These are phyloP conservation scores for Cryphonectria japonica DNA, from an alignment of 2,329 filamentous ascomycete species.

Conservation along the genomic window DNA sequence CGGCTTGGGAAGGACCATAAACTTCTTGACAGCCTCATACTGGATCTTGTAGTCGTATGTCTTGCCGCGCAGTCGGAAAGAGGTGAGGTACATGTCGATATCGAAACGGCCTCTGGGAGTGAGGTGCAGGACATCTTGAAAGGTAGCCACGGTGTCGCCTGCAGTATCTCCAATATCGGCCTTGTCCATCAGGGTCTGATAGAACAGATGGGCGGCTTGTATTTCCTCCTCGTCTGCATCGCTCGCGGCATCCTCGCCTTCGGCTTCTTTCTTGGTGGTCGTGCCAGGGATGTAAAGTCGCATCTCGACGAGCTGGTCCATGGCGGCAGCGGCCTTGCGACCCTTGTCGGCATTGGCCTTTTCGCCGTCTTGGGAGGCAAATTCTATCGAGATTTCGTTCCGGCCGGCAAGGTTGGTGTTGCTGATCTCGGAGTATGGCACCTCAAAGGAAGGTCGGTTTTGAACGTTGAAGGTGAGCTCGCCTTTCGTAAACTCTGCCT, in stretches of 20 bases:
- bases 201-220: conserved; percentile 96
- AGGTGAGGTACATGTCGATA: conserved; percentile 99
- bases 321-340: conserved; percentile 85
- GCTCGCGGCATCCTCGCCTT: conserved; percentile 74
- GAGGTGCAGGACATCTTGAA: conserved; percentile 94
- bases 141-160: conserved; percentile 97
- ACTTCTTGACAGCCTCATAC: conserved; percentile 97
- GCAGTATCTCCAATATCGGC: conserved; percentile 98
- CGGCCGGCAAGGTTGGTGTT: conserved; percentile 98
- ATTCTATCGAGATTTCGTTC: conserved; percentile 96
- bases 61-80: conserved; percentile 95
- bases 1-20: conserved; percentile 98
- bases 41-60: conserved; percentile 99
- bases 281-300: conserved; percentile 97
- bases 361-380: conserved; percentile 75
- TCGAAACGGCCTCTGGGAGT: conserved; percentile 99
- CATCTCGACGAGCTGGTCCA: conserved; percentile 97
- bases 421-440: conserved; percentile 95
- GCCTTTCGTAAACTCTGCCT: conserved; percentile 93
- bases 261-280: conserved; percentile 74
- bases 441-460: conserved; percentile 93
- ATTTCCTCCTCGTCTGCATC: conserved; percentile 78
- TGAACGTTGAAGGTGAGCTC: conserved; percentile 97
- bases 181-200: conserved; percentile 97
- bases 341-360: conserved; percentile 80